phyloP scores from a whole-genome alignment of 495 filamentous ascomycete genomes.

The Rhypophila decipiens region DNA sequence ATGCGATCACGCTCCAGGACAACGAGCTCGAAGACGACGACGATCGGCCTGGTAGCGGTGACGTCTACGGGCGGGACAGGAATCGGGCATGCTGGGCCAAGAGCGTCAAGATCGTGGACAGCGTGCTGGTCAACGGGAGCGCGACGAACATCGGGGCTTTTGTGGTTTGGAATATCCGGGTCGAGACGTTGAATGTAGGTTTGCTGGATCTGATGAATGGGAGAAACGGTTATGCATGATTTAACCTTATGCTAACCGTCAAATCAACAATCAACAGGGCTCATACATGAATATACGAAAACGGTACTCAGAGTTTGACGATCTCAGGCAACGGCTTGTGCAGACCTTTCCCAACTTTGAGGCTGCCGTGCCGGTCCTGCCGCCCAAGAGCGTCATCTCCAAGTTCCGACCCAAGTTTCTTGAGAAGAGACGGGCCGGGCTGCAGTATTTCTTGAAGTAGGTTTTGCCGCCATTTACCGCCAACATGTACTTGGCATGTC shows the following conservation, averaged over 20 bases:
- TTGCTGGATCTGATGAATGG: not conserved
- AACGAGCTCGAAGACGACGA: conserved; percentile 47
- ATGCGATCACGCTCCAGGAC: conserved; percentile 47
- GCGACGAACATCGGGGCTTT: conserved; percentile 49
- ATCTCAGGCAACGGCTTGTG: conserved; percentile 41
- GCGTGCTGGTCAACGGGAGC: conserved; percentile 45
- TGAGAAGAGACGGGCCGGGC: conserved; percentile 44
- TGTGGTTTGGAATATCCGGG: conserved; percentile 49
- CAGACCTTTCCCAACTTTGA: conserved; percentile 49
- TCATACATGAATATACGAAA: conserved; percentile 50
- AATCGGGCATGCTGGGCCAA: conserved; percentile 52
- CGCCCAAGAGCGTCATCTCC: conserved; percentile 48
- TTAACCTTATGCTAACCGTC: too few relatives aligned
- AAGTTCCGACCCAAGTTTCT: conserved; percentile 48
- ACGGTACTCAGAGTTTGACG: conserved; percentile 54
- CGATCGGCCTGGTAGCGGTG: conserved; percentile 25
- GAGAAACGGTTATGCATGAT: too few relatives aligned
- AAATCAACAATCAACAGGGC: conserved; percentile 29
- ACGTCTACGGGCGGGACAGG: conserved; percentile 29
- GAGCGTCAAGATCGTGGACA: conserved; percentile 46
- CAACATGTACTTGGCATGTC: too few relatives aligned
- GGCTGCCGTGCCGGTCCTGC: conserved; percentile 48
- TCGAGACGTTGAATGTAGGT: conserved; percentile 44
- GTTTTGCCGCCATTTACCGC: conserved; percentile 3
- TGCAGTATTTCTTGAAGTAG: conserved; percentile 54